Percentiles rank a stretch among this genome's conserved stretches.
Evolutionary conservation across 306 rosid species (phyloP).

Genomic region (Cyclanthera cordifolia): DNA sequence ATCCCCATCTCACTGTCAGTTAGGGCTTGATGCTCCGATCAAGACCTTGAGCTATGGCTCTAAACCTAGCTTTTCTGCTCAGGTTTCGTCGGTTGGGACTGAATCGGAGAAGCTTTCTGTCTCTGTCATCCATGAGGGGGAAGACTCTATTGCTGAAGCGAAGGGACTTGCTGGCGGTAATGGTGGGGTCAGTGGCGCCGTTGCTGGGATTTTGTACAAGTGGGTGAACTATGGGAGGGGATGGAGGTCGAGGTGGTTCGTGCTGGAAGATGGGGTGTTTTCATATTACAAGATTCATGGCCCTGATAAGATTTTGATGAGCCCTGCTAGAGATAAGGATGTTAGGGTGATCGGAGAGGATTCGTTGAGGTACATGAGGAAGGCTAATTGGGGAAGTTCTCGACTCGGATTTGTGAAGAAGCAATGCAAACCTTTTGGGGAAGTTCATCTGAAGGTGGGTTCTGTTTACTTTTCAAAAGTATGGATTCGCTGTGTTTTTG

Average conservation of each 20-base stretch:
- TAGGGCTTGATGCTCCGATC: constrained; percentile 44
- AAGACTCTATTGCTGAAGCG: constrained; percentile 21
- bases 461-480: constrained; percentile 4
- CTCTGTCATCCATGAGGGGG: constrained; percentile 32
- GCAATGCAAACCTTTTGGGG: constrained; percentile 90
- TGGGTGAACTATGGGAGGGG: constrained; percentile 99
- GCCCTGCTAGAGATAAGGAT: constrained; percentile 68
- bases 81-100: constrained; percentile 42
- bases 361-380: constrained; percentile 52
- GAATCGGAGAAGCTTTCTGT: constrained; percentile 41
- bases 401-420: constrained; percentile 28
- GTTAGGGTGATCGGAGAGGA: constrained; percentile 86
- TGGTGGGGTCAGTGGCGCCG: constrained; percentile 41
- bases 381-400: constrained; percentile 60
- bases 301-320: constrained; percentile 78
- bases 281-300: constrained; percentile 96
- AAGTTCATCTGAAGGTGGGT: constrained; percentile 91
- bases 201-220: constrained; percentile 83
- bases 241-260: constrained; percentile 94
- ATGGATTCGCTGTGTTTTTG: background rate
- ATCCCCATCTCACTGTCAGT: constrained; percentile 40
- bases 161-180: constrained; percentile 32
- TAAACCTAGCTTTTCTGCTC: constrained; percentile 45
- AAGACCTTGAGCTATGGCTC: constrained; percentile 36
- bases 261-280: constrained; percentile 89